Base-by-base conservation (phyloP, 148 eudicot genomes). In the Tetragonia tetragonoides region DNA sequence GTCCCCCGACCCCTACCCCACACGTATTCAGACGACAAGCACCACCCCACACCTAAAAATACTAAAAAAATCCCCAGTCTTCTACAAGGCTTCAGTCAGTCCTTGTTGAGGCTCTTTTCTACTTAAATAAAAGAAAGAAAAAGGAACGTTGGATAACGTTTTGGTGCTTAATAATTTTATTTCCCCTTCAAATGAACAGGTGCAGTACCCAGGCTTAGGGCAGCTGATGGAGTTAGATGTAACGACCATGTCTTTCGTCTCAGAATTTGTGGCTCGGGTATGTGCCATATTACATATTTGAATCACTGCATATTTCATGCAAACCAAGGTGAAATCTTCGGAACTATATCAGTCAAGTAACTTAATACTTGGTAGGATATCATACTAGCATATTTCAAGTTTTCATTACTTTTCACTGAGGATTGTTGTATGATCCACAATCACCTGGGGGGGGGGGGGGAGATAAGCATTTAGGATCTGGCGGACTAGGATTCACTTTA, bases 201-300 rank as follows among this genome's bases (percentile, higher is more conserved):
- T 95, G 66, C 99, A 95, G 56, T 95, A 95, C 85, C 99, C 99
- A 79, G 96, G 93, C 21, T 84, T 95, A 78, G 87, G 85, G 87
- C 70, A 81, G 72, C 88, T 87, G 85, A 86, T 91, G 89, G 84
- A 87, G 85, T 76, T 91, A 71, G 99, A 95, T 81, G 77, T 92
- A 67, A 86, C 90, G 57, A 91, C 97, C 77, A 95, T 95, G 99
- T 85, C 89, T 49, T 80, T 88, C 74, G 91, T 89, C 70, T 86
- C 99, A 64, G 84, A 87, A 67, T 71, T 86, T 20, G 94, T 91
- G 81, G 74, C 92, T 80, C 86, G 91, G 96, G 99, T 95, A 91
- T 80, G 77, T 44, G 65, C 71, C 76, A 53, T 38, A 37, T 79
- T 81, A 61, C 59, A 39, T 79, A 46, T 68, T 63, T 2, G 39